Conservation (phyloP, 177 flowering plant species). For the Tripterygium wilfordii region DNA sequence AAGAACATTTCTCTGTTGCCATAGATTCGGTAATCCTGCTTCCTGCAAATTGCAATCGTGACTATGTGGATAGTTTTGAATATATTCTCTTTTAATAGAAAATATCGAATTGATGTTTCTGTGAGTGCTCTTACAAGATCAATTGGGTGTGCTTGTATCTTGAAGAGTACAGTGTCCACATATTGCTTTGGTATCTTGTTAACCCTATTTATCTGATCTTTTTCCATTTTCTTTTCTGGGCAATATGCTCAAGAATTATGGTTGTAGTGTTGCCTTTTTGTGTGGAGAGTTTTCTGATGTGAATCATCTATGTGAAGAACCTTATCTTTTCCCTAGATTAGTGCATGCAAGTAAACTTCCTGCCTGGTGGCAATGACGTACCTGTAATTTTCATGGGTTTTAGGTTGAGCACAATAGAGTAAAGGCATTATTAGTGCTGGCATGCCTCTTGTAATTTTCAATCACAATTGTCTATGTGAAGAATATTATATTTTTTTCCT, state of each 20-base stretch:
- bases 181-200: too few relatives aligned
- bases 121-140: too few relatives aligned
- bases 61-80: too few relatives aligned
- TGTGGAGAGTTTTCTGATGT: not conserved
- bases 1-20: conserved; percentile 66
- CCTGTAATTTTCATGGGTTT: not conserved
- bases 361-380: not conserved
- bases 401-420: not conserved
- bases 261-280: not conserved
- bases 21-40: conserved; percentile 70
- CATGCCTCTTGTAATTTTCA: not conserved
- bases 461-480: too few relatives aligned
- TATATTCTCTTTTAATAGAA: too few relatives aligned
- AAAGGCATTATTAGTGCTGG: not conserved
- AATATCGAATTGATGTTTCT: too few relatives aligned
- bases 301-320: not conserved
- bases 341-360: conserved; percentile 7
- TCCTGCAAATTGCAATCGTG: not conserved
- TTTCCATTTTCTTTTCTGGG: too few relatives aligned
- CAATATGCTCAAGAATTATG: not conserved
- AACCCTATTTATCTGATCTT: too few relatives aligned
- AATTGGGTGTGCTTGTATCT: too few relatives aligned
- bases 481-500: too few relatives aligned
- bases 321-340: not conserved
- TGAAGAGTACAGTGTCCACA: too few relatives aligned